Conservation (phyloP, 306 rosid species). For the Cyclanthera cordifolia region DNA sequence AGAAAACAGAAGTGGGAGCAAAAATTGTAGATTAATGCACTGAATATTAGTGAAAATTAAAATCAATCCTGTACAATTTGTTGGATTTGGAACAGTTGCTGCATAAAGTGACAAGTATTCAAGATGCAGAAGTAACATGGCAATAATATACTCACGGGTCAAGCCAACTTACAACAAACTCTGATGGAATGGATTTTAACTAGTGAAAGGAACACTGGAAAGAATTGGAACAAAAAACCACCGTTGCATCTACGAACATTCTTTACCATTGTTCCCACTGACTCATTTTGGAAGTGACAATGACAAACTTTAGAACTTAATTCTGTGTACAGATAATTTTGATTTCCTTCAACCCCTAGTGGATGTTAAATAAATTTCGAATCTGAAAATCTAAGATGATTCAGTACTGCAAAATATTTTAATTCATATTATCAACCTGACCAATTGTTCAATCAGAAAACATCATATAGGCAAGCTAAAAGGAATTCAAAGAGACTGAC, state of each 20-base stretch:
- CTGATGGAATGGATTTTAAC: too few species aligned
- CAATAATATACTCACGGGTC: neutral
- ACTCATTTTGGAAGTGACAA: neutral
- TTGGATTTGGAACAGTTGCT: neutral
- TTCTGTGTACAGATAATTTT: too few species aligned
- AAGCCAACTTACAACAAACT: neutral
- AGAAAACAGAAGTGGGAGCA: neutral
- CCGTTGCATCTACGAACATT: neutral
- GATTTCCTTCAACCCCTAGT: neutral
- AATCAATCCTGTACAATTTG: neutral
- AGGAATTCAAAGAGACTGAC: neutral
- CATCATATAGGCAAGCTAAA: neutral
- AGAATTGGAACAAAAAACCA: too few species aligned
- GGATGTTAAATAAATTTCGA: neutral
- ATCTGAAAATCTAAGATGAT: neutral
- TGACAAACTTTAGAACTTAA: too few species aligned
- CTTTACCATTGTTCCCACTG: constrained; percentile 2
- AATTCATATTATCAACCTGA: too few species aligned
- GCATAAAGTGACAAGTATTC: neutral
- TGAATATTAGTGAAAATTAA: neutral
- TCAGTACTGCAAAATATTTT: too few species aligned
- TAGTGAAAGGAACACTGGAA: too few species aligned
- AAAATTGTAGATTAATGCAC: neutral
- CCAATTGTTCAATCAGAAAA: neutral
- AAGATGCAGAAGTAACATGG: neutral